Evolutionary conservation across 345 rosid genomes (phyloP).

Genomic region (Gossypium thurberi): DNA sequence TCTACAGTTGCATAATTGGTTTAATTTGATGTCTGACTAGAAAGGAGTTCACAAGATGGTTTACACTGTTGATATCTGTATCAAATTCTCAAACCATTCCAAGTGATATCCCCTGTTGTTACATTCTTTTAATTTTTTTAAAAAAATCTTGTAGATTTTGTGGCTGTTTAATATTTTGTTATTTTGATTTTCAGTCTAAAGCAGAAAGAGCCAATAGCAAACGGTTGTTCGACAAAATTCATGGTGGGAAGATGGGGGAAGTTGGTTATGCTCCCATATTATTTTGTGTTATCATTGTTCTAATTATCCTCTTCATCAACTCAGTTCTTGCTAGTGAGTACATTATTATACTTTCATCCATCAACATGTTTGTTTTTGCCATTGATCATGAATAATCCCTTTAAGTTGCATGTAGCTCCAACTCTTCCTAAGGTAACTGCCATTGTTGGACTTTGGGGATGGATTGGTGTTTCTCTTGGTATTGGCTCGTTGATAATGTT

Average conservation of each 20-base stretch:
- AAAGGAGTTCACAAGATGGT: background rate
- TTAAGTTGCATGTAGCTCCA: constrained; percentile 48
- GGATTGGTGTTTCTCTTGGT: constrained; percentile 61
- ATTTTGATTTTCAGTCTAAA: constrained; percentile 2
- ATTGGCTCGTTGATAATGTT: constrained; percentile 54
- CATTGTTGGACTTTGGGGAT: constrained; percentile 76
- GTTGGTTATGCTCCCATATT: constrained; percentile 74
- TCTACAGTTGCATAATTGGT: background rate
- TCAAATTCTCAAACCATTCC: constrained; percentile 2
- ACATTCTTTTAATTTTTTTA: background rate
- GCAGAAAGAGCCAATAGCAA: background rate
- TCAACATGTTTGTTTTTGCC: background rate
- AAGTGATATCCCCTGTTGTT: background rate
- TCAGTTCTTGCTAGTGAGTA: constrained; percentile 62
- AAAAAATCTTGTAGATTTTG: background rate
- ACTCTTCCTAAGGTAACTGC: constrained; percentile 82
- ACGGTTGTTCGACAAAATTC: constrained; percentile 38
- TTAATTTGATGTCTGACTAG: background rate
- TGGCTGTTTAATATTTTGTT: background rate
- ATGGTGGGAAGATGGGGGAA: constrained; percentile 43
- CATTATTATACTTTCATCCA: constrained; percentile 1
- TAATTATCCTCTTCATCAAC: constrained; percentile 57
- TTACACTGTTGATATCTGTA: background rate
- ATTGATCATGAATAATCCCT: constrained; percentile 15
- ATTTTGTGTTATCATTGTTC: constrained; percentile 38